Conservation (phyloP, 345 rosid species). For the Streptanthus diversifolius region DNA sequence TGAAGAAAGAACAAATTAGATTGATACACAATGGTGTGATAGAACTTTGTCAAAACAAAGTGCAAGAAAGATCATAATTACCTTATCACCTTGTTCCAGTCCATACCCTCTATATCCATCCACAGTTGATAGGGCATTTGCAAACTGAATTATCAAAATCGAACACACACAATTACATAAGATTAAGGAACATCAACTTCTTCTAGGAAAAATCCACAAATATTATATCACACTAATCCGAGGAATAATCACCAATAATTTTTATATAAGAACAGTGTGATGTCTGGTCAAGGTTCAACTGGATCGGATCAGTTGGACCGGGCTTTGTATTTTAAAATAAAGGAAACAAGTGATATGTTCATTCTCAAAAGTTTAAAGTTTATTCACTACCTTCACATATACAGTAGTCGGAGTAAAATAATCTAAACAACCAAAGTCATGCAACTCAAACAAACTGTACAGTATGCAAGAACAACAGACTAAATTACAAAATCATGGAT, state of each 20-base stretch:
- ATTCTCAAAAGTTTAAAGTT: not conserved
- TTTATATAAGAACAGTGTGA: not conserved
- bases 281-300: not conserved
- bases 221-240: not conserved
- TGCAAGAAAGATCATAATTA: not conserved
- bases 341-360: not conserved
- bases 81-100: constrained; percentile 32
- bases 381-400: not conserved
- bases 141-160: constrained; percentile 44
- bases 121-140: constrained; percentile 54
- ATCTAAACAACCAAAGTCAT: not conserved
- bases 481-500: not conserved
- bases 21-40: not conserved
- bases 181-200: not conserved
- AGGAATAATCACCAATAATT: not conserved
- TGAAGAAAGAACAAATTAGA: not conserved
- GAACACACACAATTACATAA: not conserved
- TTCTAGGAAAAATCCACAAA: not conserved
- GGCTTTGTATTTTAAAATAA: not conserved
- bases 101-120: constrained; percentile 37
- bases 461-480: not conserved
- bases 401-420: not conserved
- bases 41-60: not conserved
- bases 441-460: not conserved
- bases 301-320: not conserved